Evolutionary conservation across 75 land plant genomes (phyloP), one percentile per base, ranked within the genome.

Genomic region (Picea glauca): DNA sequence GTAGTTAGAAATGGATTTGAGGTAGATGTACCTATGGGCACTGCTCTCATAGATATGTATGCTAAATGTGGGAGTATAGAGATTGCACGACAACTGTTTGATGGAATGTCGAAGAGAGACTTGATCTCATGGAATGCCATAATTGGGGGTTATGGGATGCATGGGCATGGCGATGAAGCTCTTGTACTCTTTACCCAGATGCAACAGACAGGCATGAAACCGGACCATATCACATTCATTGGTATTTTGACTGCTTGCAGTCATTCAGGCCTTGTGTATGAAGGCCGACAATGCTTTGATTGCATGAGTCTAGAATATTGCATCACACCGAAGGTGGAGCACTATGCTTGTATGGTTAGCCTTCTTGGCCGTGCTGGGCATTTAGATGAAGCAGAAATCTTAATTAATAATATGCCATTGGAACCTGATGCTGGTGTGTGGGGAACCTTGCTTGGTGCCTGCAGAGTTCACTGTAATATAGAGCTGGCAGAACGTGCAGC

Each of bases 41-140:
- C 85, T 78, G 83, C 90, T 12, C 74, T 91, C 1, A 75, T 93
- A 13, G 81, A 67, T 58, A 87, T 93, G 91, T 91, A 93, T 80
- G 81, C 77, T 6, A 91, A 85, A 17, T 2, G 11, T 12, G 83
- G 83, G 2, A 79, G 87, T 21, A 20, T 85, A 57, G 67, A 14
- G 17, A 0, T 9, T n/a, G 91, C 89, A 0, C 81, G 58, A 11
- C 35, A 74, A 21, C 2, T 86, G 77, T 90, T 90, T 74, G 89
- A 87, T 74, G 64, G 35, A 78, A 83, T 90, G 91, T 81, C 83
- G 7, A 73, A 79, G 63, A 85, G 72, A 64, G 87, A 82, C 78
- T 79, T 84, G 58, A 85, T 84, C 13, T 82, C 91, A 74, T 89
- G 88, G 88, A 89, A 86, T 77, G 58, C 81, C 1, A 78, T 89